Base-by-base conservation (phyloP, 2,329 filamentous ascomycete genomes). In the Penicillium sp. region DNA sequence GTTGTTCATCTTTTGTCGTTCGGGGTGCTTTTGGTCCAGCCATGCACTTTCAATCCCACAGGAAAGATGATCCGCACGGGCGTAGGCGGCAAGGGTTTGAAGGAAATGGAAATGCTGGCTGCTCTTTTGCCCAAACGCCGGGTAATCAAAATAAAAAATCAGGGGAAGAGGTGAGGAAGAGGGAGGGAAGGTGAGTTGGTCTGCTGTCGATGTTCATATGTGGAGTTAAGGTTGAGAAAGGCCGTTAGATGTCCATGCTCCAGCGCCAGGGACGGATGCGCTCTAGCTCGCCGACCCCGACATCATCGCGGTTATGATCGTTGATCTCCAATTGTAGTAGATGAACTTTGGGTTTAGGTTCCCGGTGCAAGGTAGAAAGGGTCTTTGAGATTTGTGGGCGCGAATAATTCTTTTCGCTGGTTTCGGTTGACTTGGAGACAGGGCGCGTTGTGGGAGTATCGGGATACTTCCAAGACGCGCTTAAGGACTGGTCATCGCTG, bases 161-260 rank as follows among this genome's bases (percentile, higher is more conserved):
- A 11, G 20, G 25, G 39, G 41, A 30, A 43, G 44, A n/a, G 41
- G 46, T 40, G 46, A 41, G 25, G 20, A 16, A 41, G 38, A 44
- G 20, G 25, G 10, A 38, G 9, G 35, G 9, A 16, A n/a, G 44
- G n/a, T 13, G 39, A 46, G 16, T 79, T 38, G 79, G 78, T 18
- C 75, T 76, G 73, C 67, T 79, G 22, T 40, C 20, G 25, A 28
- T 11, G 13, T 9, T 28, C 27, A 14, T 18, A 13, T 35, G 16
- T 39, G 5, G 36, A 31, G 24, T 36, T 36, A 16, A 14, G 13
- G 40, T 10, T 30, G 44, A 20, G 18, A 31, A 16, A 53, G 30
- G 45, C 18, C 16, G 28, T 66, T 63, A 75, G 35, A 75, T 69
- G 53, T 75, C 71, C 70, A 75, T 74, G 55, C 72, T 75, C 72